Percentiles rank a stretch among this genome's conserved stretches.
Evolutionary conservation across 2,329 filamentous ascomycete genomes (phyloP).

Genomic region (Colletotrichum neosansevieriae): DNA sequence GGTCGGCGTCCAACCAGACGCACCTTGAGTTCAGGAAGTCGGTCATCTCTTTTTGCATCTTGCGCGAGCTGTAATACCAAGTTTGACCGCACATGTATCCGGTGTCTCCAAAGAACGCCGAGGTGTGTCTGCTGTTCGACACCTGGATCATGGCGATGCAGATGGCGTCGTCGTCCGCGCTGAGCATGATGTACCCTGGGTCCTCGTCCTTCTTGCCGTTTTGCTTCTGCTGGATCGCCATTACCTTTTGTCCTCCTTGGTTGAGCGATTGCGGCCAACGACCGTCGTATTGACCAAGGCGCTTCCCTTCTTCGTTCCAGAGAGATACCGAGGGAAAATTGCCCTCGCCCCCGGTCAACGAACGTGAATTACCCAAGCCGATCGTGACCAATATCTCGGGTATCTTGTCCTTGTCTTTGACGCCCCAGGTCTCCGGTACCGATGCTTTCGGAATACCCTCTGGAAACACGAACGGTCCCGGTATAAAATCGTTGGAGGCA

Average conservation of each 20-base stretch:
- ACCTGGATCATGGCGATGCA: constrained; percentile 43
- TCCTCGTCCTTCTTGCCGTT: constrained; percentile 22
- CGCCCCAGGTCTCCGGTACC: neutral
- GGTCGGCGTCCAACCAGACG: constrained; percentile 22
- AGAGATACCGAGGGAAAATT: constrained; percentile 37
- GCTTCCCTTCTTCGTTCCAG: constrained; percentile 41
- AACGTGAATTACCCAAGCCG: neutral
- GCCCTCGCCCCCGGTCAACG: constrained; percentile 17
- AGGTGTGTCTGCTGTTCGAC: constrained; percentile 34
- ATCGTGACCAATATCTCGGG: constrained; percentile 20
- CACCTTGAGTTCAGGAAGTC: constrained; percentile 41
- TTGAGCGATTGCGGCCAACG: neutral
- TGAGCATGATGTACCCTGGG: constrained; percentile 42
- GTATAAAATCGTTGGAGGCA: no score
- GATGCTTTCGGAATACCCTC: neutral
- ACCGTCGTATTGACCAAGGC: constrained; percentile 38
- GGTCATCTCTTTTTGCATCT: constrained; percentile 31
- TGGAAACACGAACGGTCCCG: neutral
- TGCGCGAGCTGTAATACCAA: constrained; percentile 43
- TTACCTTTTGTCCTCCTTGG: constrained; percentile 12
- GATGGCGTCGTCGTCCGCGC: constrained; percentile 43
- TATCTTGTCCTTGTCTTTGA: neutral
- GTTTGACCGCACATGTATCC: constrained; percentile 42
- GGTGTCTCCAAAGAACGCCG: constrained; percentile 42
- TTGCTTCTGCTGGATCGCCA: constrained; percentile 34